phyloP scores from a whole-genome alignment of 495 filamentous ascomycete genomes.

The Bacidia gigantensis region DNA sequence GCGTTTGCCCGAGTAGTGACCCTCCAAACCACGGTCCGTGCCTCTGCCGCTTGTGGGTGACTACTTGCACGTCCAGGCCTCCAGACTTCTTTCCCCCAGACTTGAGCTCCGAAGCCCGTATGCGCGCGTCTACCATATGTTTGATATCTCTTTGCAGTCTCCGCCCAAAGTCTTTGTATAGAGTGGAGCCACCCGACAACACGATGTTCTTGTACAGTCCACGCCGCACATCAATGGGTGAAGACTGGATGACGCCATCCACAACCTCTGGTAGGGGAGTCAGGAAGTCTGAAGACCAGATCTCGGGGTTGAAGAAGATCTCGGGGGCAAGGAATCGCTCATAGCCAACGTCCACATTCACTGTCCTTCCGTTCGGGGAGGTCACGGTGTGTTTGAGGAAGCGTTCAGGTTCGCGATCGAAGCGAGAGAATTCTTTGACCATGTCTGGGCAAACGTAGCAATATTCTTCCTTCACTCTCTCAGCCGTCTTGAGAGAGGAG shows the following conservation, averaged over 20 bases:
- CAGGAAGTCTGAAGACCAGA: slow-evolving; percentile 95
- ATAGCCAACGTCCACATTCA: slow-evolving; percentile 86
- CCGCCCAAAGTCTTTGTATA: slow-evolving; percentile 95
- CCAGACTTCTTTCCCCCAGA: slow-evolving; percentile 70
- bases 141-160: slow-evolving; percentile 93
- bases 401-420: slow-evolving; percentile 79
- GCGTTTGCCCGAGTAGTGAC: slow-evolving; percentile 88
- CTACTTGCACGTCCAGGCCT: slow-evolving; percentile 89
- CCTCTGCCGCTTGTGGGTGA: slow-evolving; percentile 88
- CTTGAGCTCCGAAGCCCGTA: slow-evolving; percentile 77
- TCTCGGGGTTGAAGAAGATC: slow-evolving; percentile 99
- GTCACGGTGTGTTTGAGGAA: slow-evolving; percentile 80
- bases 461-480: slow-evolving; percentile 94
- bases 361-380: slow-evolving; percentile 72
- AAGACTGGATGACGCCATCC: slow-evolving; percentile 91
- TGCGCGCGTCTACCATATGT: slow-evolving; percentile 82
- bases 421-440: slow-evolving; percentile 90
- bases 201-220: slow-evolving; percentile 99
- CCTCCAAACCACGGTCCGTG: slow-evolving; percentile 98
- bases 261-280: slow-evolving; percentile 89
- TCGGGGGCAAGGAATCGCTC: slow-evolving; percentile 96
- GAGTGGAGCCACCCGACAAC: slow-evolving; percentile 84
- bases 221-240: slow-evolving; percentile 90
- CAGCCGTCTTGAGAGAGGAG: slow-evolving; percentile 91
- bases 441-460: slow-evolving; percentile 98